These are phyloP conservation scores for Trichoderma endophyticum DNA, from an alignment of 2,329 filamentous ascomycete species.

Conservation along the genomic window DNA sequence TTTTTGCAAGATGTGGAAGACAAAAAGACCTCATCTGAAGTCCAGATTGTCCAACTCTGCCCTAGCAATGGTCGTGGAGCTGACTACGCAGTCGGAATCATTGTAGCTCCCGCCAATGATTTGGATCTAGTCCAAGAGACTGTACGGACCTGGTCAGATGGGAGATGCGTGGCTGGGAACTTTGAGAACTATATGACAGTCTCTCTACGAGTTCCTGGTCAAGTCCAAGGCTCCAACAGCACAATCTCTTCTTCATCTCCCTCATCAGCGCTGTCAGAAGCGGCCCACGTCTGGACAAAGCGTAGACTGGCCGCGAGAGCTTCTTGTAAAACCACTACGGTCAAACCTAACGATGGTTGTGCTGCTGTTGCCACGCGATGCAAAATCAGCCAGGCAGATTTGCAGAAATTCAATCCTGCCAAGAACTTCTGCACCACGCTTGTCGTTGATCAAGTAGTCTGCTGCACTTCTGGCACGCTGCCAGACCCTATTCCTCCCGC, in stretches of 20 bases:
- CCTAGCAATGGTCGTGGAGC: background rate
- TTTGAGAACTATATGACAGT: slow-evolving; percentile 21
- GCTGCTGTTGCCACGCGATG: slow-evolving; percentile 31
- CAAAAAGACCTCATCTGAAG: background rate
- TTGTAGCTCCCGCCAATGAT: slow-evolving; percentile 25
- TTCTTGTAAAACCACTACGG: slow-evolving; percentile 23
- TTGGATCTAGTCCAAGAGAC: slow-evolving; percentile 29
- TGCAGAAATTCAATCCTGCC: slow-evolving; percentile 32
- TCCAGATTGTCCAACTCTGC: background rate
- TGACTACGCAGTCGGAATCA: slow-evolving; percentile 31
- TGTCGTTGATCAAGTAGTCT: slow-evolving; percentile 20
- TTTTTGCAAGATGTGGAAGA: background rate
- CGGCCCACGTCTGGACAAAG: background rate
- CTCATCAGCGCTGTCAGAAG: background rate
- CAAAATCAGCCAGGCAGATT: slow-evolving; percentile 30
- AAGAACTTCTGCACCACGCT: slow-evolving; percentile 26
- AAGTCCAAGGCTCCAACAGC: slow-evolving; percentile 15
- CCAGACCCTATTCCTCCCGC: slow-evolving; percentile 21
- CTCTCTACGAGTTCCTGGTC: slow-evolving; percentile 21
- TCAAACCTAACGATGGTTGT: slow-evolving; percentile 31
- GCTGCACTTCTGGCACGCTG: slow-evolving; percentile 24
- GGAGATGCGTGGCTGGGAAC: slow-evolving; percentile 23
- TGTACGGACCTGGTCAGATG: slow-evolving; percentile 25
- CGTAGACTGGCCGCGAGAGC: slow-evolving; percentile 19
- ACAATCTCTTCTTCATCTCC: background rate